Percentiles rank a stretch among this genome's conserved stretches.
Conservation (phyloP, 2,329 filamentous ascomycete genomes). For the Colletotrichum gloeosporioides region DNA sequence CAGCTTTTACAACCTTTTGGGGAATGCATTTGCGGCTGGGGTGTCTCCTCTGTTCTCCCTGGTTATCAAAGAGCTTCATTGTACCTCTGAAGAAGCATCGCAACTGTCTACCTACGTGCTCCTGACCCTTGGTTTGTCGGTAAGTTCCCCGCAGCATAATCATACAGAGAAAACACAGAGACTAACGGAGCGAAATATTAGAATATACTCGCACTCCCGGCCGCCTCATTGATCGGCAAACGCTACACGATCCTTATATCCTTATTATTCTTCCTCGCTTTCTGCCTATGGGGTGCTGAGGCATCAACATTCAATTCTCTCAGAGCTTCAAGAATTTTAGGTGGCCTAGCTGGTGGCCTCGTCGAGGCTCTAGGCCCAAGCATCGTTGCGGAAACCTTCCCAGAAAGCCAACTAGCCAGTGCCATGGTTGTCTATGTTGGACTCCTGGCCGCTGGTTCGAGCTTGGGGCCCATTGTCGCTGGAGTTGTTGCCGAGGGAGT, state of each 20-base stretch:
- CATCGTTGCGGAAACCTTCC: slow-evolving; percentile 24
- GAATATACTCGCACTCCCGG: slow-evolving; percentile 23
- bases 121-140: slow-evolving; percentile 21
- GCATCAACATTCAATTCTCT: slow-evolving; percentile 16
- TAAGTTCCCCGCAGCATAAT: neutral
- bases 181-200: neutral
- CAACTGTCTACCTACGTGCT: slow-evolving; percentile 22
- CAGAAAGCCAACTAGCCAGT: slow-evolving; percentile 19
- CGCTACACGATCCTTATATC: slow-evolving; percentile 26
- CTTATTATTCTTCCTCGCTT: slow-evolving; percentile 20
- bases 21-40: slow-evolving; percentile 23
- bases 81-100: slow-evolving; percentile 17
- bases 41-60: slow-evolving; percentile 21
- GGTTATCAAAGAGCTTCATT: slow-evolving; percentile 20
- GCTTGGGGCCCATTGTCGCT: slow-evolving; percentile 23
- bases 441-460: slow-evolving; percentile 24
- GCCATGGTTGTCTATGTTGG: slow-evolving; percentile 28
- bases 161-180: neutral
- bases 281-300: slow-evolving; percentile 23
- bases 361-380: slow-evolving; percentile 24
- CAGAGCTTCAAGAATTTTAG: slow-evolving; percentile 9
- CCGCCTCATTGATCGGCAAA: slow-evolving; percentile 22
- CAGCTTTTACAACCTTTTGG: slow-evolving; percentile 25
- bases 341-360: slow-evolving; percentile 20
- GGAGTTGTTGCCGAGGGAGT: slow-evolving; percentile 15